A percentile compares a stretch with the other conserved stretches of the same genome.
phyloP scores from a whole-genome alignment of 1,139 yeast genomes.

The Candida sp. region DNA sequence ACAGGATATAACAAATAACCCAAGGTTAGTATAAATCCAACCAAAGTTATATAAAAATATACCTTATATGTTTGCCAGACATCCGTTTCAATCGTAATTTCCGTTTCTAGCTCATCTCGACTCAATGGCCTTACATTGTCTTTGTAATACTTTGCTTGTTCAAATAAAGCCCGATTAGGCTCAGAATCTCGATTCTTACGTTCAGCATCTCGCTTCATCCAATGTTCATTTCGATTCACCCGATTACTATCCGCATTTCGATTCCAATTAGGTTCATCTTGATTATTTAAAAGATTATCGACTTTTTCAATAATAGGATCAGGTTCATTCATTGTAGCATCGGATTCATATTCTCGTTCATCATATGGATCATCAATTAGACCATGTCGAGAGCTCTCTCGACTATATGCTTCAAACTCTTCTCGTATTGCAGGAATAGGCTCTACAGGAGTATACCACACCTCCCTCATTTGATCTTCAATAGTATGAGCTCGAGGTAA shows the following conservation, averaged over 20 bases:
- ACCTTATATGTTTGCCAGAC: neutral
- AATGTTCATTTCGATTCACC: neutral
- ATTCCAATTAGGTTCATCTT: neutral
- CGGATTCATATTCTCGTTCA: neutral
- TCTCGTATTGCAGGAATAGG: neutral
- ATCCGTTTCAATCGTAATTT: neutral
- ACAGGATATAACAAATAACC: neutral
- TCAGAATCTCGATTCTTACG: neutral
- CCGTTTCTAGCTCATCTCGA: neutral
- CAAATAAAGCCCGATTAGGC: neutral
- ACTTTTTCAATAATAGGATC: neutral
- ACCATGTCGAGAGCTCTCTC: neutral
- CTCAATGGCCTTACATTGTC: neutral
- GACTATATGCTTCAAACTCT: neutral
- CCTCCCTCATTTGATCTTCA: neutral
- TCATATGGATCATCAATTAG: neutral
- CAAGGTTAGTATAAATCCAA: neutral
- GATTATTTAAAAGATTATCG: neutral
- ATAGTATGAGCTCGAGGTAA: conserved; percentile 12
- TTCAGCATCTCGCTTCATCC: neutral
- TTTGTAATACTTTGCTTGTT: neutral
- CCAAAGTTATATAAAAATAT: neutral
- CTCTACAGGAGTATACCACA: neutral
- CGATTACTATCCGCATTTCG: neutral
- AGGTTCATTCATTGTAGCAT: neutral